Base-by-base conservation (phyloP, 345 rosid genomes). In the Geranium brycei region DNA sequence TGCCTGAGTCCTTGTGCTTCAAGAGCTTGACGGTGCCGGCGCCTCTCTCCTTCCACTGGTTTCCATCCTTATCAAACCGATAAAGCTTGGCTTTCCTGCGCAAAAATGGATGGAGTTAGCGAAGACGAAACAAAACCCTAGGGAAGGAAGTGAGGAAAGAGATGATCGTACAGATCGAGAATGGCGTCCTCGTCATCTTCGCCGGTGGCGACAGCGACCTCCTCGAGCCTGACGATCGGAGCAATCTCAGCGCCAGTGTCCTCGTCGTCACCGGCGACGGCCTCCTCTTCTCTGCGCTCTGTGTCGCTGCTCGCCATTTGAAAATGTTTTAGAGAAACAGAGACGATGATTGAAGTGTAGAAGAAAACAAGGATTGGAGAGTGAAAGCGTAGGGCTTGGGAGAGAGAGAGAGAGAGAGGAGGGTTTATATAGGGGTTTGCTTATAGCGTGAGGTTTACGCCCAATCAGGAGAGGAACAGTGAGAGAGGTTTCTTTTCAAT, bases 191-290 rank as follows among this genome's bases (percentile, higher is more conserved):
- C 95, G 53, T 82, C 84, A 66, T 88, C 91, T 77, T 88, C 95
- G 7, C 95, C 91, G 31, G 95, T 86, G 60, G 83, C 68, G 30
- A 89, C 83, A 31, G 89, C 75, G 53, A 88, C 84, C 40, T 86
- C 92, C 72, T 88, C 91, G 0, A 85, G 86, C 68, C 71, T 77
- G 66, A 87, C 80, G 71, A 85, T 79, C 23, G 95, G 91, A 31
- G 91, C 89, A 5, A 87, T 76, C 64, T 84, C 87, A 73, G 87
- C 96, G 17, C 91, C 90, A 58, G 96, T 86, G 72, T 88, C 96
- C 71, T 87, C 95, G 32, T 80, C 87, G 59, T 83, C 95, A 70
- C 47, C 47, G 47, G 47, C 28, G 11, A 38, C 8, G 11, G 47
- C 47, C 47, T 38, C 47, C 47, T 38, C 47, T 10, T 38, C 47